phyloP scores from a whole-genome alignment of 2,329 filamentous ascomycete species.

The Venturia effusa region DNA sequence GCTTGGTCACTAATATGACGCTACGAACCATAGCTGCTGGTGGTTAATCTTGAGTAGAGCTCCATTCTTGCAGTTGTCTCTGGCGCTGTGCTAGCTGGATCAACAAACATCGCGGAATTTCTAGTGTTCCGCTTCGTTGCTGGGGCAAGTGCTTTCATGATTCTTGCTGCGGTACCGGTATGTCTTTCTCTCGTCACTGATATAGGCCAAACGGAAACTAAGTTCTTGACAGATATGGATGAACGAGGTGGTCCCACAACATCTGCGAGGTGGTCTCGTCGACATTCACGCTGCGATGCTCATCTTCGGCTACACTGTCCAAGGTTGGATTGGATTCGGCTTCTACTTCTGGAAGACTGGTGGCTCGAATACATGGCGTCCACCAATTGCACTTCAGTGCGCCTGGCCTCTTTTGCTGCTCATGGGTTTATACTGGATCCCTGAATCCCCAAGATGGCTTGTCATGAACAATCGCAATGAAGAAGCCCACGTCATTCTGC shows the following conservation, averaged over 20 bases:
- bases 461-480: slow-evolving; percentile 15
- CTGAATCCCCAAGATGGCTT: slow-evolving; percentile 19
- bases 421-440: slow-evolving; percentile 13
- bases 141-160: slow-evolving; percentile 22
- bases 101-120: slow-evolving; percentile 18
- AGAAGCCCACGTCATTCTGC: slow-evolving; percentile 16
- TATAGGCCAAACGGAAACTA: not conserved
- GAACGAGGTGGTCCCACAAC: slow-evolving; percentile 23
- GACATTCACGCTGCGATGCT: slow-evolving; percentile 23
- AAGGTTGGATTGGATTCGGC: slow-evolving; percentile 19
- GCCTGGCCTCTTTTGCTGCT: slow-evolving; percentile 14
- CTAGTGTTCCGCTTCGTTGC: slow-evolving; percentile 23
- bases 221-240: slow-evolving; percentile 17
- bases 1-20: not conserved
- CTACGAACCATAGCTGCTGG: not conserved
- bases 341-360: slow-evolving; percentile 19
- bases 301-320: slow-evolving; percentile 17
- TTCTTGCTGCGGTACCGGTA: slow-evolving; percentile 22
- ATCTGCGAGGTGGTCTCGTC: slow-evolving; percentile 23
- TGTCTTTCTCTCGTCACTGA: not conserved
- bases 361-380: slow-evolving; percentile 17
- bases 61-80: slow-evolving; percentile 19
- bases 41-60: slow-evolving; percentile 10
- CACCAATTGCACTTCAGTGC: slow-evolving; percentile 16
- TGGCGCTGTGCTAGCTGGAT: slow-evolving; percentile 19